Evolutionary conservation across 1,284 basidiomycete species (phyloP).

Genomic region (Clitocybe nebularis): DNA sequence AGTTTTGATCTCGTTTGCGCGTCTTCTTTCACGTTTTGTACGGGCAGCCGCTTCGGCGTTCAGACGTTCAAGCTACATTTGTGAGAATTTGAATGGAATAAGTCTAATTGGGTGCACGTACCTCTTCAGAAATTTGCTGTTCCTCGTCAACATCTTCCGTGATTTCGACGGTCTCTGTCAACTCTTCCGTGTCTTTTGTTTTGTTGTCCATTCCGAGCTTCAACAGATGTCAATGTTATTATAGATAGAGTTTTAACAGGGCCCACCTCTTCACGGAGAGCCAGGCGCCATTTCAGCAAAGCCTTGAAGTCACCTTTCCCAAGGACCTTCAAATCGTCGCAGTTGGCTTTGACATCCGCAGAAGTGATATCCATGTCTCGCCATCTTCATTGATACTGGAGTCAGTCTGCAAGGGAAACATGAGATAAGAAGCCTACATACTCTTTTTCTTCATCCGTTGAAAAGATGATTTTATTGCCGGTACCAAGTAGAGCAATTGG

Average conservation of each 20-base stretch:
- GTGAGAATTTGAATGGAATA: background rate
- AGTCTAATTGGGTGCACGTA: slow-evolving; percentile 28
- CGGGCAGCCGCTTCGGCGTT: slow-evolving; percentile 76
- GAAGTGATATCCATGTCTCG: slow-evolving; percentile 70
- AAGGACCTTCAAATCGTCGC: slow-evolving; percentile 92
- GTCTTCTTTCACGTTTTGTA: slow-evolving; percentile 79
- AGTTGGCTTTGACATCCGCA: slow-evolving; percentile 77
- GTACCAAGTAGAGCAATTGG: slow-evolving; percentile 81
- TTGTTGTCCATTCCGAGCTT: slow-evolving; percentile 83
- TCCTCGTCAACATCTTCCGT: slow-evolving; percentile 82
- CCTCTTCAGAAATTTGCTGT: slow-evolving; percentile 84
- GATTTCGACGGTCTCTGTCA: slow-evolving; percentile 75
- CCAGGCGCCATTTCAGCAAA: slow-evolving; percentile 87
- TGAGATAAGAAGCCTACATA: slow-evolving; percentile 31
- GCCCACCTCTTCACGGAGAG: slow-evolving; percentile 77
- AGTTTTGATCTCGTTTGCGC: slow-evolving; percentile 86
- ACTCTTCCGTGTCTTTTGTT: slow-evolving; percentile 65
- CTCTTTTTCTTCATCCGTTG: slow-evolving; percentile 82
- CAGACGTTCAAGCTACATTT: slow-evolving; percentile 72
- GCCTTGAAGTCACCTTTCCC: slow-evolving; percentile 97
- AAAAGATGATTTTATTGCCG: slow-evolving; percentile 83
- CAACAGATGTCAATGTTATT: slow-evolving; percentile 1
- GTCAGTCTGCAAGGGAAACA: slow-evolving; percentile 5
- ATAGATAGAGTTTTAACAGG: slow-evolving; percentile 1
- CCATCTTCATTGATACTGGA: slow-evolving; percentile 73